Evolutionary conservation across 164 flowering plant species (phyloP).

Genomic region (Taxillus chinensis): DNA sequence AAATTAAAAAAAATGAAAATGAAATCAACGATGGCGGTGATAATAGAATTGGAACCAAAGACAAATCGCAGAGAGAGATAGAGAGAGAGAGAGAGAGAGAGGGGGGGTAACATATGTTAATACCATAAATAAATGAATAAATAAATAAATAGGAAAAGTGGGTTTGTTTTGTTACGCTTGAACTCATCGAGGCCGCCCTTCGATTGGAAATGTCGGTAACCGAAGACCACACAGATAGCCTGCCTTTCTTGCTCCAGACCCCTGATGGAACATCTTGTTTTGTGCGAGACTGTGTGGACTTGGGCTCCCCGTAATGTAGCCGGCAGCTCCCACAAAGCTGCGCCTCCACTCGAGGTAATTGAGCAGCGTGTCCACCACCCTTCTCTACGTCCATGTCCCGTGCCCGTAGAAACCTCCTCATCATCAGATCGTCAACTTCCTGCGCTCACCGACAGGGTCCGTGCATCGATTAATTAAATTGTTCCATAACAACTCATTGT

Average conservation of each 20-base stretch:
- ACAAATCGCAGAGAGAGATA: neutral
- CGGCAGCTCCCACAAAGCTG: conserved; percentile 48
- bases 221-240: conserved; percentile 40
- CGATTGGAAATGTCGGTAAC: conserved; percentile 33
- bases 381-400: conserved; percentile 64
- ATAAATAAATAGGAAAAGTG: too few species aligned
- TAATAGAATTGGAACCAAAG: neutral
- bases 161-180: conserved; percentile 37
- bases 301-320: conserved; percentile 40
- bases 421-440: conserved; percentile 56
- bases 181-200: conserved; percentile 53
- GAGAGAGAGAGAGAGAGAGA: neutral
- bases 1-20: too few species aligned
- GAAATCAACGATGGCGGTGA: too few species aligned
- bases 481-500: neutral
- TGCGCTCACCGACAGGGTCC: conserved; percentile 12
- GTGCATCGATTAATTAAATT: neutral
- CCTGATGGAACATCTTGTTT: conserved; percentile 65
- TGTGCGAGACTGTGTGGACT: conserved; percentile 49
- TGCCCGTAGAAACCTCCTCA: conserved; percentile 80
- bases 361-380: conserved; percentile 46
- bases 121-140: too few species aligned
- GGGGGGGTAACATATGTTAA: too few species aligned
- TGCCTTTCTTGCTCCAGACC: conserved; percentile 63
- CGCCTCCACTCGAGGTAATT: conserved; percentile 66